These are phyloP conservation scores for Leishmania lainsoni DNA, from an alignment of 208 protist genomes.

Conservation along the genomic window DNA sequence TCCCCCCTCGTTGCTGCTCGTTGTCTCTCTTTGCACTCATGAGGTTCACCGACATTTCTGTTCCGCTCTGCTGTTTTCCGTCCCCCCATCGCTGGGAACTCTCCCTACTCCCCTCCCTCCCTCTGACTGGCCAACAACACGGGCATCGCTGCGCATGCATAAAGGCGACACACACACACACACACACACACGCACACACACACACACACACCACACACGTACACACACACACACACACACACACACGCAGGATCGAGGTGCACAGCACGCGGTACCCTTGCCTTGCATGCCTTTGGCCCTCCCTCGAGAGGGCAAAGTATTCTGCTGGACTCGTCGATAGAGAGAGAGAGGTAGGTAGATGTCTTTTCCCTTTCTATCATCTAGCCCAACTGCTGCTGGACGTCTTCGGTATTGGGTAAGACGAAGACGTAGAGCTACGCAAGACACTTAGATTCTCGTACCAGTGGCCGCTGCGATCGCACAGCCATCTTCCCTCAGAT, in stretches of 20 bases:
- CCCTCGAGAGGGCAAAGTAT: not conserved
- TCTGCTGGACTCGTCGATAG: not conserved
- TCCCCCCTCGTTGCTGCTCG: too few species aligned
- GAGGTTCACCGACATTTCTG: not conserved
- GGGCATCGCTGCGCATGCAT: not conserved
- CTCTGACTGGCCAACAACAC: not conserved
- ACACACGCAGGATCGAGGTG: not conserved
- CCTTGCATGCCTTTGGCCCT: not conserved
- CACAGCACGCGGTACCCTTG: not conserved
- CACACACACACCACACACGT: not conserved
- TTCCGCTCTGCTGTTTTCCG: constrained; percentile 1
- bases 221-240: not conserved
- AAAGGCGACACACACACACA: not conserved
- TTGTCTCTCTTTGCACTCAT: not conserved
- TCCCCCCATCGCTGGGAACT: not conserved
- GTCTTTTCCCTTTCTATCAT: not conserved
- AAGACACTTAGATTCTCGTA: not conserved
- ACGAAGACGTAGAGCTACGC: too few species aligned
- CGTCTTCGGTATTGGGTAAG: not conserved
- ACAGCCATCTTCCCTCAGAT: not conserved
- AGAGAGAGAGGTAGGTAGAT: not conserved
- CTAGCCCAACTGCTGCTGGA: too few species aligned
- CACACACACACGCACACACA: not conserved
- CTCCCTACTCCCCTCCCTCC: not conserved
- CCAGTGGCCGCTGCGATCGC: not conserved